A percentile compares a stretch with the other conserved stretches of the same genome.
Conservation (phyloP, 352 stramenopile genomes). For the Phytophthora pini region DNA sequence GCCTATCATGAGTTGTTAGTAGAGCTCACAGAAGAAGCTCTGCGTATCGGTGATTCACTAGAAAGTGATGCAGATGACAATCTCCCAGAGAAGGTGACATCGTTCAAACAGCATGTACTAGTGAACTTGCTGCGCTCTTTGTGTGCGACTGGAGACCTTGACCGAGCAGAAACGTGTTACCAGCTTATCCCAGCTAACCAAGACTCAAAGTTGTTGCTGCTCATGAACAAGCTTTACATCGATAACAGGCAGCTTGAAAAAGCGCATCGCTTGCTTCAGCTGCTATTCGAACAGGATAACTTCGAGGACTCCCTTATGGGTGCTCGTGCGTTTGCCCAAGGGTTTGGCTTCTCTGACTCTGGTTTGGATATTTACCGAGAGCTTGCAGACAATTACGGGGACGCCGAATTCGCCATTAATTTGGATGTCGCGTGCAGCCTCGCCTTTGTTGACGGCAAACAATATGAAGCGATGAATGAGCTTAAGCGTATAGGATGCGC, state of each 20-base stretch:
- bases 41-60: slow-evolving; percentile 62
- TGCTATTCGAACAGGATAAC: slow-evolving; percentile 63
- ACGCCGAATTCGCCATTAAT: slow-evolving; percentile 60
- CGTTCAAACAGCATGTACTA: slow-evolving; percentile 58
- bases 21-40: slow-evolving; percentile 63
- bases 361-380: slow-evolving; percentile 67
- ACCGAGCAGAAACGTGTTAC: slow-evolving; percentile 71
- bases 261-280: slow-evolving; percentile 43
- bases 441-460: slow-evolving; percentile 37
- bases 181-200: slow-evolving; percentile 43
- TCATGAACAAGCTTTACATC: slow-evolving; percentile 71
- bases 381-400: slow-evolving; percentile 66
- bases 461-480: slow-evolving; percentile 49
- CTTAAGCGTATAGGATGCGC: slow-evolving; percentile 41
- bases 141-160: slow-evolving; percentile 50
- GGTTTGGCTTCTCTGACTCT: slow-evolving; percentile 51
- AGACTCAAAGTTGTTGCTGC: slow-evolving; percentile 46
- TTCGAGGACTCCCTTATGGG: slow-evolving; percentile 53
- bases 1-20: slow-evolving; percentile 47
- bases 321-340: slow-evolving; percentile 55
- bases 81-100: slow-evolving; percentile 22
- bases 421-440: slow-evolving; percentile 73
- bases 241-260: slow-evolving; percentile 56
- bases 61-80: slow-evolving; percentile 42
- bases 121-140: slow-evolving; percentile 59